A percentile compares a stretch with the other conserved stretches of the same genome.
These are phyloP conservation scores for Hysterium pulicare DNA, from an alignment of 2,329 filamentous ascomycete genomes.

Conservation along the genomic window DNA sequence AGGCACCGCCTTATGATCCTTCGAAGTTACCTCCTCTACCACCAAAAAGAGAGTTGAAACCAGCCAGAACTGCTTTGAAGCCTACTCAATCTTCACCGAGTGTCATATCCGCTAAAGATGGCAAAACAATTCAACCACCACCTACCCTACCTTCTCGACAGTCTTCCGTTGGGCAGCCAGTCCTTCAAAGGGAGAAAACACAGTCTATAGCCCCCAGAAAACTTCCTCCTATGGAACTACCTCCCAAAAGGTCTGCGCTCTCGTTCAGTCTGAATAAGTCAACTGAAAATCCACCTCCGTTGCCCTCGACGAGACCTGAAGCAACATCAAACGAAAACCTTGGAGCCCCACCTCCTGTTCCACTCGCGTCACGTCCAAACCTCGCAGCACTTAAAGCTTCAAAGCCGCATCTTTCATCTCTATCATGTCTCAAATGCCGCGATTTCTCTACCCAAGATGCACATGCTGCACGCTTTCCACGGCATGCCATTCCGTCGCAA, in stretches of 20 bases:
- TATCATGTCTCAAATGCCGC: slow-evolving; percentile 70
- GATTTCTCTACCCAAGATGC: slow-evolving; percentile 81
- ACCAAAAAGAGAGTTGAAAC: slow-evolving; percentile 45
- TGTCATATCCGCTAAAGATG: slow-evolving; percentile 19
- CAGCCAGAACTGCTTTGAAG: slow-evolving; percentile 33
- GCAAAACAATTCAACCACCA: slow-evolving; percentile 22
- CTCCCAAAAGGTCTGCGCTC: slow-evolving; percentile 45
- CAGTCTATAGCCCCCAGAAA: slow-evolving; percentile 13
- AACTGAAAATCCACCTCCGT: slow-evolving; percentile 25
- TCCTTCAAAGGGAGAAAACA: slow-evolving; percentile 12
- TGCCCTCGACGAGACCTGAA: slow-evolving; percentile 24
- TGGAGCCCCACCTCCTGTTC: slow-evolving; percentile 49
- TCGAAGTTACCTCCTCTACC: slow-evolving; percentile 54
- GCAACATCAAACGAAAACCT: slow-evolving; percentile 1
- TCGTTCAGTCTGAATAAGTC: slow-evolving; percentile 44
- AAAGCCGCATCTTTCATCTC: slow-evolving; percentile 29
- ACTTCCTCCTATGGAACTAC: too few relatives aligned
- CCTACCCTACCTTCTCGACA: slow-evolving; percentile 23
- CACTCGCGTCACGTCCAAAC: slow-evolving; percentile 55
- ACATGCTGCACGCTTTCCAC: slow-evolving; percentile 74
- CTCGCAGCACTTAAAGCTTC: slow-evolving; percentile 53
- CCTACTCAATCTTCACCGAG: slow-evolving; percentile 35
- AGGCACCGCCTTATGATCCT: slow-evolving; percentile 57
- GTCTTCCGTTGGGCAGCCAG: background rate
- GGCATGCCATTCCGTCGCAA: slow-evolving; percentile 65